A percentile compares a stretch with the other conserved stretches of the same genome.
Conservation (phyloP, 2,329 filamentous ascomycete genomes). For the Sarocladiaceae sp. region DNA sequence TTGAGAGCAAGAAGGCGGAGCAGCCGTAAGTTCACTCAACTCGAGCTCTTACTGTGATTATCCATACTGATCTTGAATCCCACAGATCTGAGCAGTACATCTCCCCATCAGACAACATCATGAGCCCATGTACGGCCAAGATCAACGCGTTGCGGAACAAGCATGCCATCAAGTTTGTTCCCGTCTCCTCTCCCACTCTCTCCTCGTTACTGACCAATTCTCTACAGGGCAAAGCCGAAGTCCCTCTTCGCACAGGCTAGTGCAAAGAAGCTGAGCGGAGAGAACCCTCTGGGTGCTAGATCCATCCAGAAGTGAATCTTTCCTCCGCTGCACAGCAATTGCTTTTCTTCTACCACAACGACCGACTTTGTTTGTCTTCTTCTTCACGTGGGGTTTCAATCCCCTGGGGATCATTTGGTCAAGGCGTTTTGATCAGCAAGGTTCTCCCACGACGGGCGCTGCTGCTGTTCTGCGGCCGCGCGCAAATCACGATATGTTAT, state of each 20-base stretch:
- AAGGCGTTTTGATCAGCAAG: slow-evolving; percentile 5
- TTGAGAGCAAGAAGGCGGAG: slow-evolving; percentile 65
- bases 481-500: slow-evolving; percentile 1
- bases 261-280: slow-evolving; percentile 53
- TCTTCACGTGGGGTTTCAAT: background rate
- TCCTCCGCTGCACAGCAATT: background rate
- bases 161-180: slow-evolving; percentile 66
- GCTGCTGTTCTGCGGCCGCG: background rate
- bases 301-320: slow-evolving; percentile 24
- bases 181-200: background rate
- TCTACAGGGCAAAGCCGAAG: slow-evolving; percentile 54
- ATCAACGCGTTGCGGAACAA: slow-evolving; percentile 74
- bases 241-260: slow-evolving; percentile 62
- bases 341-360: slow-evolving; percentile 6
- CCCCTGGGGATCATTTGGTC: background rate
- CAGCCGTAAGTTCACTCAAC: slow-evolving; percentile 46
- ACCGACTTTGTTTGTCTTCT: background rate
- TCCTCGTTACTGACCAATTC: slow-evolving; percentile 15
- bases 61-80: too few species aligned
- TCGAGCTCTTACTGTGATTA: background rate
- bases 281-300: slow-evolving; percentile 33
- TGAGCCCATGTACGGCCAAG: slow-evolving; percentile 81
- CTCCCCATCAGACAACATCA: slow-evolving; percentile 82
- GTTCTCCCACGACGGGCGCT: background rate
- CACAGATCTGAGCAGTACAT: slow-evolving; percentile 52